Conservation (phyloP, 352 stramenopile genomes). For the Phytopythium vexans region DNA sequence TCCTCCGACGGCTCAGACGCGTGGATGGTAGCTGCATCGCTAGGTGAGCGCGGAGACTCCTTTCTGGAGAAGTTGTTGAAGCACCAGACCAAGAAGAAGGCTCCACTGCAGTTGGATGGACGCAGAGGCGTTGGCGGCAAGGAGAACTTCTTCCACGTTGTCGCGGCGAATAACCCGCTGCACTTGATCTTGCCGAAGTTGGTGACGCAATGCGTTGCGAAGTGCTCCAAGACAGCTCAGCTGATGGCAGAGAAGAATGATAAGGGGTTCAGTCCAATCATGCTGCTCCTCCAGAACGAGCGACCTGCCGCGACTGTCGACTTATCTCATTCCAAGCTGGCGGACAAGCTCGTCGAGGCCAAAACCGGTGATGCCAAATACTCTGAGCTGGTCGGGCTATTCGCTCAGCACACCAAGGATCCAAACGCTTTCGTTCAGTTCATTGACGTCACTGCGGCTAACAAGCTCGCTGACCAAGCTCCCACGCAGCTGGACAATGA, state of each 20-base stretch:
- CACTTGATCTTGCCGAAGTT: slow-evolving; percentile 22
- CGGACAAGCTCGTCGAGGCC: slow-evolving; percentile 32
- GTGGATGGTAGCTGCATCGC: slow-evolving; percentile 51
- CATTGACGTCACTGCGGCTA: slow-evolving; percentile 17
- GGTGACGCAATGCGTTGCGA: slow-evolving; percentile 30
- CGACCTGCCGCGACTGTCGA: slow-evolving; percentile 12
- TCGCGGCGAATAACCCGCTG: slow-evolving; percentile 22
- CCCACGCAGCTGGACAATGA: slow-evolving; percentile 1
- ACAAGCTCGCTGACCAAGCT: slow-evolving; percentile 1
- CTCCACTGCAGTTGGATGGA: slow-evolving; percentile 22
- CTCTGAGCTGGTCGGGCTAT: slow-evolving; percentile 44
- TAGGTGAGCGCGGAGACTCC: slow-evolving; percentile 28
- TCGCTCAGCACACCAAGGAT: slow-evolving; percentile 36
- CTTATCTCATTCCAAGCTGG: not conserved
- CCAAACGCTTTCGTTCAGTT: slow-evolving; percentile 33
- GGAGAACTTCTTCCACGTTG: slow-evolving; percentile 70
- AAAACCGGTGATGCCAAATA: slow-evolving; percentile 36
- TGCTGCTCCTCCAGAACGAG: slow-evolving; percentile 40
- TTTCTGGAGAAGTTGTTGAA: slow-evolving; percentile 54
- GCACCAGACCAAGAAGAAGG: slow-evolving; percentile 30
- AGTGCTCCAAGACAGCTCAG: slow-evolving; percentile 21
- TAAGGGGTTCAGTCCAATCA: slow-evolving; percentile 45
- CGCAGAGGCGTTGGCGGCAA: slow-evolving; percentile 12
- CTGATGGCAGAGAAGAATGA: slow-evolving; percentile 52
- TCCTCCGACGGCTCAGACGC: slow-evolving; percentile 45